Evolutionary conservation across 768 basidiomycete species (phyloP).

Genomic region (Pulveroboletus sp.): DNA sequence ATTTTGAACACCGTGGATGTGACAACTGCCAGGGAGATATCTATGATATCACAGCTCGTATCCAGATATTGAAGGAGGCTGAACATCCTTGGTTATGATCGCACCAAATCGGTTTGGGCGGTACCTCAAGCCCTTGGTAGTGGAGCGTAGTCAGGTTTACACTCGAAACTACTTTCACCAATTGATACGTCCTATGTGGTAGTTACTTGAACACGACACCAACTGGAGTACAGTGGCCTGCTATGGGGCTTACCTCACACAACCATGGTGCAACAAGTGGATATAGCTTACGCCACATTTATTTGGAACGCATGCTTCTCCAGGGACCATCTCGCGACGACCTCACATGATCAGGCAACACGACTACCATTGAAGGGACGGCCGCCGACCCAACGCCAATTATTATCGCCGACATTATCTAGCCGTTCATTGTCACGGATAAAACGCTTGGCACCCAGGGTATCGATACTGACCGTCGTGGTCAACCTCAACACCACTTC

Average conservation of each 20-base stretch:
- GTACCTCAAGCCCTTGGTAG: slow-evolving; percentile 76
- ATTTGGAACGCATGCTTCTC: background rate
- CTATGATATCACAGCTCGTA: slow-evolving; percentile 60
- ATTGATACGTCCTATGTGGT: background rate
- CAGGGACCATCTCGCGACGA: slow-evolving; percentile 28
- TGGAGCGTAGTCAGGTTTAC: slow-evolving; percentile 23
- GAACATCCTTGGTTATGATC: slow-evolving; percentile 60
- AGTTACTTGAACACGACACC: slow-evolving; percentile 31
- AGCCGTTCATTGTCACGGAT: slow-evolving; percentile 21
- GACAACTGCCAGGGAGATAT: slow-evolving; percentile 65
- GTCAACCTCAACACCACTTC: slow-evolving; percentile 3
- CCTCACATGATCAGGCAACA: no score
- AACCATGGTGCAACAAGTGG: slow-evolving; percentile 26
- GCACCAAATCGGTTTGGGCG: slow-evolving; percentile 69
- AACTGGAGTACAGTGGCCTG: slow-evolving; percentile 27
- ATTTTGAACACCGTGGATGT: slow-evolving; percentile 75
- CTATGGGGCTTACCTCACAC: slow-evolving; percentile 23
- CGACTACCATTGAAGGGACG: slow-evolving; percentile 23
- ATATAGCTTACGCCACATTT: background rate
- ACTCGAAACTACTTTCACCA: background rate
- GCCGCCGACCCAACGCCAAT: slow-evolving; percentile 3
- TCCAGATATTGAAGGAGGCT: slow-evolving; percentile 66
- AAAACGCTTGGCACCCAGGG: slow-evolving; percentile 9
- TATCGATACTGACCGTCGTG: slow-evolving; percentile 25
- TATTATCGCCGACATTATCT: slow-evolving; percentile 8